These are phyloP conservation scores for Lecanosticta acicola DNA, from an alignment of 2,329 filamentous ascomycete species.

Conservation along the genomic window DNA sequence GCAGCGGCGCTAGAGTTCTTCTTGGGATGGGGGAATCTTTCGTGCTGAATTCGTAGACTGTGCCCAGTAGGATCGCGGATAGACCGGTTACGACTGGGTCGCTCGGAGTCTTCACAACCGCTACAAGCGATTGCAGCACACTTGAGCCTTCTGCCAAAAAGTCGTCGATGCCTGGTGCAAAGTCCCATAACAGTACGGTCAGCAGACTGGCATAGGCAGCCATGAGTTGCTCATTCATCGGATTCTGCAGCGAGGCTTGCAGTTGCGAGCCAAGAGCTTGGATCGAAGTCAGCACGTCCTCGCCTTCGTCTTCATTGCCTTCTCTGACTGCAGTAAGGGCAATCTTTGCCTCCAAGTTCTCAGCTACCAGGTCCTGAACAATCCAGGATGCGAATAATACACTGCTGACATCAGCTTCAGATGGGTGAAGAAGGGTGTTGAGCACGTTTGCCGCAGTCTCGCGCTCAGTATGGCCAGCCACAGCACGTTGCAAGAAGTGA, in stretches of 20 bases:
- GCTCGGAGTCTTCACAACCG: constrained; percentile 55
- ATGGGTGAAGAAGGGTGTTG: constrained; percentile 66
- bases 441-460: constrained; percentile 78
- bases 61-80: constrained; percentile 75
- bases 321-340: constrained; percentile 78
- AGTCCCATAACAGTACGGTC: constrained; percentile 85
- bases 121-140: constrained; percentile 53
- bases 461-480: constrained; percentile 79
- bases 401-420: constrained; percentile 74
- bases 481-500: constrained; percentile 82
- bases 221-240: constrained; percentile 69
- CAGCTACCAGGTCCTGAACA: constrained; percentile 76
- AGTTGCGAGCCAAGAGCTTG: constrained; percentile 83
- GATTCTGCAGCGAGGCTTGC: constrained; percentile 63
- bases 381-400: constrained; percentile 86
- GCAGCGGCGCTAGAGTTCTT: constrained; percentile 69
- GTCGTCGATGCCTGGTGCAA: constrained; percentile 85
- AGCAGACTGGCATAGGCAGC: constrained; percentile 88
- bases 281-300: constrained; percentile 92
- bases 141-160: constrained; percentile 88
- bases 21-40: constrained; percentile 90
- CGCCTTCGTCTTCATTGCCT: constrained; percentile 79
- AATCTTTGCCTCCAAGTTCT: constrained; percentile 72
- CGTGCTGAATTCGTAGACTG: constrained; percentile 94
- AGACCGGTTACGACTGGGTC: constrained; percentile 53